A percentile compares a stretch with the other conserved stretches of the same genome.
Evolutionary conservation across 768 basidiomycete genomes (phyloP).

Genomic region (Exidia glandulosa): DNA sequence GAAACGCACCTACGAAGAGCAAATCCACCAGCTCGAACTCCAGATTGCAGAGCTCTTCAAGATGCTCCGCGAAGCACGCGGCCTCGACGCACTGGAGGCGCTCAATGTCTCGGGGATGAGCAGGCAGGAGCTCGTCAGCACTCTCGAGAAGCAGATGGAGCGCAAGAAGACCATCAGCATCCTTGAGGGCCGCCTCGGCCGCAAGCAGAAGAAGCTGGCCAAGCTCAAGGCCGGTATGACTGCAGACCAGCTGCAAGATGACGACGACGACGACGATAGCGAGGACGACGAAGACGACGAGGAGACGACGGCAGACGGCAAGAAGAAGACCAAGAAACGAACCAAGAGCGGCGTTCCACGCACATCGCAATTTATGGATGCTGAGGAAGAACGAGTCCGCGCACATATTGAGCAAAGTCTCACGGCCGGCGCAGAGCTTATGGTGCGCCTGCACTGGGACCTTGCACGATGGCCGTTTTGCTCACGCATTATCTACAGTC

Average conservation of each 20-base stretch:
- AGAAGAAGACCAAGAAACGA: slow-evolving; percentile 20
- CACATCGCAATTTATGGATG: slow-evolving; percentile 81
- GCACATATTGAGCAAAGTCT: slow-evolving; percentile 83
- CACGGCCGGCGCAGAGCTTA: slow-evolving; percentile 60
- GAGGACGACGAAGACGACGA: slow-evolving; percentile 25
- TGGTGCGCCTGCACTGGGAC: slow-evolving; percentile 21
- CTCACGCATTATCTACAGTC: not conserved
- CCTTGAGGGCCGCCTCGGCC: slow-evolving; percentile 49
- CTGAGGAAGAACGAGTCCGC: slow-evolving; percentile 58
- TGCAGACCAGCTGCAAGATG: slow-evolving; percentile 10
- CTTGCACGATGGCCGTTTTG: not conserved
- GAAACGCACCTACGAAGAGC: slow-evolving; percentile 71
- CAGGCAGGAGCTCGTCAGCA: slow-evolving; percentile 67
- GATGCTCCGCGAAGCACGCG: slow-evolving; percentile 82
- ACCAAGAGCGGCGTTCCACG: slow-evolving; percentile 15
- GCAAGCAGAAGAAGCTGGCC: slow-evolving; percentile 10
- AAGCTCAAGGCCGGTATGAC: slow-evolving; percentile 25
- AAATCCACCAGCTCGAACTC: slow-evolving; percentile 76
- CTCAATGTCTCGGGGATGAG: slow-evolving; percentile 57
- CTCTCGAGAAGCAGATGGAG: slow-evolving; percentile 72
- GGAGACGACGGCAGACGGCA: slow-evolving; percentile 41
- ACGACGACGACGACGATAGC: slow-evolving; percentile 21
- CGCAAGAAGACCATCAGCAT: slow-evolving; percentile 75
- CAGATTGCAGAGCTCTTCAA: slow-evolving; percentile 90
- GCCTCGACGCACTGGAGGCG: slow-evolving; percentile 62